Percentiles rank a stretch among this genome's conserved stretches.
phyloP scores from a whole-genome alignment of 768 basidiomycete genomes.

The Leccinum longicurvipes region DNA sequence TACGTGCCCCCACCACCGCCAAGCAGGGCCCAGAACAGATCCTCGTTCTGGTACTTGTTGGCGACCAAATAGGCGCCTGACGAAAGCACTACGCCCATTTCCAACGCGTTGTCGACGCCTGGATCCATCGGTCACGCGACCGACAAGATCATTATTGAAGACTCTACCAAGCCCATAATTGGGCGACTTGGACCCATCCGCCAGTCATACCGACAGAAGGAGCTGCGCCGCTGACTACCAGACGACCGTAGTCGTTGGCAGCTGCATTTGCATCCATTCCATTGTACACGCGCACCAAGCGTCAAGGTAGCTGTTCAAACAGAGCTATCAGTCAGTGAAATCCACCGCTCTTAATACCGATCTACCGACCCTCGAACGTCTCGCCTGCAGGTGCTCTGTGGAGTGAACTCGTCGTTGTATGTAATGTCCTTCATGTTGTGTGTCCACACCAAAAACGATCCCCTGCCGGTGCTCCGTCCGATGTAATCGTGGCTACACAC shows the following conservation, averaged over 20 bases:
- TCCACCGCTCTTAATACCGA: background rate
- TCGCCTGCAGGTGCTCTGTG: background rate
- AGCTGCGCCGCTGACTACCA: background rate
- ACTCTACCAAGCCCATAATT: background rate
- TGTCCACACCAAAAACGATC: too few relatives aligned
- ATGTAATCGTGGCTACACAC: too few relatives aligned
- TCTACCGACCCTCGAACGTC: background rate
- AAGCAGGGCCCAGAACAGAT: background rate
- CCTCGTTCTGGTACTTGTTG: background rate
- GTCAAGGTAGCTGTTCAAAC: background rate
- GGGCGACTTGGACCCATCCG: background rate
- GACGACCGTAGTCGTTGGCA: background rate
- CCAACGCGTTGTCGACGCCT: background rate
- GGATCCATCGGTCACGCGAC: background rate
- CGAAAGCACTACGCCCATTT: background rate
- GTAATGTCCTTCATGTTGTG: too few relatives aligned
- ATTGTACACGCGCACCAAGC: background rate
- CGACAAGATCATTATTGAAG: background rate
- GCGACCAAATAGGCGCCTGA: background rate
- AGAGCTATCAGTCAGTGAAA: background rate
- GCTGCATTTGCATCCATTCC: background rate
- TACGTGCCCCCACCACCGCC: background rate
- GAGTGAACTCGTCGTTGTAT: too few relatives aligned
- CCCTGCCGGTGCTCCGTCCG: too few relatives aligned
- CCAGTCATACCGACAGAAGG: background rate